Percentiles rank a stretch among this genome's conserved stretches.
Conservation (phyloP, 805 yeast genomes). For the Diddensiella transvaalensis region DNA sequence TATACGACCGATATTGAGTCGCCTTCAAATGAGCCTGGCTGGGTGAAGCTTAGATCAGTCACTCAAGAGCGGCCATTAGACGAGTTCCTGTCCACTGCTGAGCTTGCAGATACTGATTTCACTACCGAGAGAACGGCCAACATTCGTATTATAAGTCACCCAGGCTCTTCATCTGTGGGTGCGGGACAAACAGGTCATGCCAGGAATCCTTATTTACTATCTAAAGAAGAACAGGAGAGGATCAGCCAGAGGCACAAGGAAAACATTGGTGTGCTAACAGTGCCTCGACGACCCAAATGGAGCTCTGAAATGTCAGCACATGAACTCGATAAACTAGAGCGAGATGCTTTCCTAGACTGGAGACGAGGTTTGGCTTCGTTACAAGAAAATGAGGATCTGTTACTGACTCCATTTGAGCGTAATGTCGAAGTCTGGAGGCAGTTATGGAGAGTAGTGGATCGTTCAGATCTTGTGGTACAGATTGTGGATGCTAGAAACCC, state of each 20-base stretch:
- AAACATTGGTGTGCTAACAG: slow-evolving; percentile 56
- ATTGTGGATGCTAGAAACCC: slow-evolving; percentile 98
- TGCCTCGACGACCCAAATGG: slow-evolving; percentile 95
- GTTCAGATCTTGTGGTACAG: slow-evolving; percentile 91
- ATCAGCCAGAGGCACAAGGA: slow-evolving; percentile 52
- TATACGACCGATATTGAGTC: slow-evolving; percentile 66
- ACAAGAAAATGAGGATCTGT: slow-evolving; percentile 78
- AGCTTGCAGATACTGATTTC: slow-evolving; percentile 92
- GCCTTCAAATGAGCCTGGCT: slow-evolving; percentile 28
- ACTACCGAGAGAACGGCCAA: slow-evolving; percentile 83
- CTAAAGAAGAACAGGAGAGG: slow-evolving; percentile 61
- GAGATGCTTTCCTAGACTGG: slow-evolving; percentile 90
- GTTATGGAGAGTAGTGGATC: slow-evolving; percentile 95
- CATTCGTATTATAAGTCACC: slow-evolving; percentile 74
- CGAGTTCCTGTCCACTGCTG: slow-evolving; percentile 93
- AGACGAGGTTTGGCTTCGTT: slow-evolving; percentile 81
- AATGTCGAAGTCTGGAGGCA: slow-evolving; percentile 98
- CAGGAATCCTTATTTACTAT: slow-evolving; percentile 56
- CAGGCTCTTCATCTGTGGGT: slow-evolving; percentile 31
- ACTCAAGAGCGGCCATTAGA: slow-evolving; percentile 93
- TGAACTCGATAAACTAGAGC: slow-evolving; percentile 82
- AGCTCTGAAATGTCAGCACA: slow-evolving; percentile 60
- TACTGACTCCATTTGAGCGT: slow-evolving; percentile 94
- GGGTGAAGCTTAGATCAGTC: slow-evolving; percentile 89
- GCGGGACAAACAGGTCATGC: slow-evolving; percentile 38